These are phyloP conservation scores for Nitzschia palea DNA, from an alignment of 108 stramenopile species.

Conservation along the genomic window DNA sequence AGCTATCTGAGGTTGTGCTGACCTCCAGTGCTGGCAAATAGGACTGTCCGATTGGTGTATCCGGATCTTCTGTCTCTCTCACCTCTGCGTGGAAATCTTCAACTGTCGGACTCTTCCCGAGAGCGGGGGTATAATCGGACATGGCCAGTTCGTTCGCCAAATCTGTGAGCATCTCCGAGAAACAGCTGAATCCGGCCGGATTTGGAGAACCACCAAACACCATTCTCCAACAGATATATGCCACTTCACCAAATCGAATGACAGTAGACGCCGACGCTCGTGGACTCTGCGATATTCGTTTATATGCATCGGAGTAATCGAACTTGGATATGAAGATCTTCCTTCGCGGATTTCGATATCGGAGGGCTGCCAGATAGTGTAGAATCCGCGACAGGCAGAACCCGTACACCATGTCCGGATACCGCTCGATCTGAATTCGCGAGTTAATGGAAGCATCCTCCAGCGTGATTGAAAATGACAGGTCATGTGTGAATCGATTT, in stretches of 20 bases:
- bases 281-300: background rate
- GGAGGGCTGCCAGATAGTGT: background rate
- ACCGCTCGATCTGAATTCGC: background rate
- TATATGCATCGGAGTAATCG: background rate
- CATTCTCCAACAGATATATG: background rate
- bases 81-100: no score
- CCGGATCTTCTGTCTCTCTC: no score
- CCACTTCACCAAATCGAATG: background rate
- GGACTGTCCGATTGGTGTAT: no score
- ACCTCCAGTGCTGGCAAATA: no score
- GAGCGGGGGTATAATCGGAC: no score
- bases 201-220: background rate
- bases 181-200: background rate
- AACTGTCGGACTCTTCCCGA: no score
- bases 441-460: background rate
- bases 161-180: background rate
- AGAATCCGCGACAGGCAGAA: background rate
- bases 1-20: no score
- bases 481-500: background rate
- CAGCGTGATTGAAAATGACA: background rate
- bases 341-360: background rate
- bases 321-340: background rate
- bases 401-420: background rate
- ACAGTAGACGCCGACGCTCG: background rate
- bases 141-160: background rate